phyloP scores from a whole-genome alignment of 495 filamentous ascomycete genomes.

The Daldinia concentrica region DNA sequence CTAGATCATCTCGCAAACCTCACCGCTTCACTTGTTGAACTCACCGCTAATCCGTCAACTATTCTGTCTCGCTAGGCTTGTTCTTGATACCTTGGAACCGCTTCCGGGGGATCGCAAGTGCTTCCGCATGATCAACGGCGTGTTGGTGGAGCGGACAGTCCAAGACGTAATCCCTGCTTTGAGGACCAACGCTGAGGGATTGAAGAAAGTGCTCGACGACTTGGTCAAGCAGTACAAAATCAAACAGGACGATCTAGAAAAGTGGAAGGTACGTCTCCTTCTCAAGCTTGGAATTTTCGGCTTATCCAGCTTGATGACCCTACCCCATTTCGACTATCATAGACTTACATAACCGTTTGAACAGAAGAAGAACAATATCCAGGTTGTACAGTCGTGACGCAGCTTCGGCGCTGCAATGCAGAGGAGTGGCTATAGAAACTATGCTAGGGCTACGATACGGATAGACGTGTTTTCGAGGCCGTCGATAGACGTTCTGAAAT shows the following conservation, averaged over 20 bases:
- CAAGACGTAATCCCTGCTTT: slow-evolving; percentile 89
- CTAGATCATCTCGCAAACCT: slow-evolving; percentile 39
- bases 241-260: slow-evolving; percentile 95
- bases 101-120: slow-evolving; percentile 90
- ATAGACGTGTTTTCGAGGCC: slow-evolving; percentile 19
- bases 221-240: slow-evolving; percentile 95
- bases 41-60: slow-evolving; percentile 54
- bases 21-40: slow-evolving; percentile 43
- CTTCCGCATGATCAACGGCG: slow-evolving; percentile 98
- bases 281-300: slow-evolving; percentile 23
- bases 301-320: slow-evolving; percentile 15
- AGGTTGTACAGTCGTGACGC: slow-evolving; percentile 81
- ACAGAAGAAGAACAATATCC: slow-evolving; percentile 98
- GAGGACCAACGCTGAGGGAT: slow-evolving; percentile 91
- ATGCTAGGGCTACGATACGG: slow-evolving; percentile 15
- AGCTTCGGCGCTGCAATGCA: slow-evolving; percentile 14
- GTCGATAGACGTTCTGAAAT: slow-evolving; percentile 18
- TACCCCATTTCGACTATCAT: slow-evolving; percentile 23
- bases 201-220: slow-evolving; percentile 96
- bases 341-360: slow-evolving; percentile 41
- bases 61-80: slow-evolving; percentile 71
- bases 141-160: slow-evolving; percentile 92
- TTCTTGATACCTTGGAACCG: slow-evolving; percentile 90
- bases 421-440: slow-evolving; percentile 19
- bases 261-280: slow-evolving; percentile 84